These are phyloP conservation scores for Boletus eberwhitei DNA, from an alignment of 768 basidiomycete species.

Conservation along the genomic window DNA sequence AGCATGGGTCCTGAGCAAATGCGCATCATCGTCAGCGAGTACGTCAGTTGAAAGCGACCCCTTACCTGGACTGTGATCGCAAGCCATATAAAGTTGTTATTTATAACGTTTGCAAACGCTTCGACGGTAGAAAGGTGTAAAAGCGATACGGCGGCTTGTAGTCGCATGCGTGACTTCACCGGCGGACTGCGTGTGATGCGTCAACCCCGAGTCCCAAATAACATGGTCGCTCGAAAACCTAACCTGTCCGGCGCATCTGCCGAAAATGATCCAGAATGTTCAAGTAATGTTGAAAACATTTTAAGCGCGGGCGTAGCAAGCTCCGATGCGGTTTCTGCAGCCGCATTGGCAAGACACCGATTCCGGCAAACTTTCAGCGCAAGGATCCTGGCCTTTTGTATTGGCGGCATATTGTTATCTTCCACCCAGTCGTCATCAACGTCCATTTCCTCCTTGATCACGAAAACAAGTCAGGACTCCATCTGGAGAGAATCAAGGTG, in stretches of 20 bases:
- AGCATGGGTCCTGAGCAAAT: slow-evolving; percentile 72
- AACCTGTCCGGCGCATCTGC: slow-evolving; percentile 54
- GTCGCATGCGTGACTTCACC: slow-evolving; percentile 72
- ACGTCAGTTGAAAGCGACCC: background rate
- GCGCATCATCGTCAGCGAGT: background rate
- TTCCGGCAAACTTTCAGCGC: slow-evolving; percentile 80
- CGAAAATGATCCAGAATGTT: slow-evolving; percentile 61
- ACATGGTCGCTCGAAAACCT: slow-evolving; percentile 14
- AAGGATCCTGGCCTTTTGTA: slow-evolving; percentile 67
- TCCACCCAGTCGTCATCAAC: slow-evolving; percentile 73
- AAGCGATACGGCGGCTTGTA: slow-evolving; percentile 78
- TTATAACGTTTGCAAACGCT: slow-evolving; percentile 54
- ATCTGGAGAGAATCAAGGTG: background rate
- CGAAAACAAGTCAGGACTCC: background rate
- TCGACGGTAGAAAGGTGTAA: slow-evolving; percentile 69
- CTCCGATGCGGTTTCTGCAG: slow-evolving; percentile 55
- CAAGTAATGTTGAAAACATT: slow-evolving; percentile 70
- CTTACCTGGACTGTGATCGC: slow-evolving; percentile 76
- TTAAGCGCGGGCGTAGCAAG: slow-evolving; percentile 74
- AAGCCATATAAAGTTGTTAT: slow-evolving; percentile 61
- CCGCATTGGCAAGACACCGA: slow-evolving; percentile 68
- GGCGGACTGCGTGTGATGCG: slow-evolving; percentile 41
- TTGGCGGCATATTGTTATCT: slow-evolving; percentile 55
- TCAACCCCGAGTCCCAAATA: slow-evolving; percentile 5
- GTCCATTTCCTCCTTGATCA: slow-evolving; percentile 53